Base-by-base conservation (phyloP, 2,329 filamentous ascomycete genomes). In the Ascosphaera aggregata region DNA sequence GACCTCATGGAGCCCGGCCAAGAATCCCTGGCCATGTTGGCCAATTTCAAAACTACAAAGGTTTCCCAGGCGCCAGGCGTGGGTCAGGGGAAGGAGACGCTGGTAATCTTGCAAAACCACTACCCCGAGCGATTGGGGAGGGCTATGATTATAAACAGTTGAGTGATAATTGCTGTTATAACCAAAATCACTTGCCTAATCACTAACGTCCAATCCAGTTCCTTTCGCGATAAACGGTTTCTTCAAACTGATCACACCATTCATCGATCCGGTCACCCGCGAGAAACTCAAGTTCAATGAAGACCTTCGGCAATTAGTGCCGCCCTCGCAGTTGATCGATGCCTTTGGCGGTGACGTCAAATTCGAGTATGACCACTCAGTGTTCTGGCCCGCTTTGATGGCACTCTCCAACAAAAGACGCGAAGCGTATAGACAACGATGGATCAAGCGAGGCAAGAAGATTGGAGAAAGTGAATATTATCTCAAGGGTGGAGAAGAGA, bases 211-310 rank as follows among this genome's bases (percentile, higher is more conserved):
- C 18, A 19, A 18, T 41, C 37, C 45, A 86, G 80, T 93, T 37
- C 86, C 86, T 1, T 94, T 81, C 73, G 69, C 92, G 45, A 80
- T 95, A 43, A 76, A 72, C 57, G 80, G 80, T 38, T 98, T 98
- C 67, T 92, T 95, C 68, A 94, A 92, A 60, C 64, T 94, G 49
- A 85, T 98, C 59, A 84, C 74, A 3, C 84, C 86, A 31, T 94
- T 98, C 60, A 93, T 98, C 60, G 89, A 98, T 58, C 89, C 89
- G 5, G 63, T 85, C 49, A 98, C 89, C 8, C 74, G 80, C 42
- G 75, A 89, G 52, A 98, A 98, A 66, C 75, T 98, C 62, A 91
- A 89, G 63, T 94, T 93, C 67, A 94, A 95, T 64, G 84, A 93
- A 56, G 79, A 91, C 53, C 75, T 93, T 63, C 68, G 67, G 47